These are phyloP conservation scores for Candida sp. DNA, from an alignment of 1,139 yeast genomes.

Conservation along the genomic window DNA sequence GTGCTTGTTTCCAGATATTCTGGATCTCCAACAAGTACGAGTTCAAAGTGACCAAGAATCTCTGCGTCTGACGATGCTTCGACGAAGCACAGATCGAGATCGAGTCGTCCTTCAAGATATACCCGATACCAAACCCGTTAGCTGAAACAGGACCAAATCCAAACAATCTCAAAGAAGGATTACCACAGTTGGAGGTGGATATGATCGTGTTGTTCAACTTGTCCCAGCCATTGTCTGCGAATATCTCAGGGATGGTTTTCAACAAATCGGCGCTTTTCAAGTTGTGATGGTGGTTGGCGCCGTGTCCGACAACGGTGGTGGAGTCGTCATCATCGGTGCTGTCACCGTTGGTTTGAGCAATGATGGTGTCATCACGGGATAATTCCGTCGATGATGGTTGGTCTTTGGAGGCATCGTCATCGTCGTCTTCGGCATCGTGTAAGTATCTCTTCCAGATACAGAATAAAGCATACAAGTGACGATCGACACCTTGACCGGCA, in stretches of 20 bases:
- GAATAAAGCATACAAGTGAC: slow-evolving; percentile 86
- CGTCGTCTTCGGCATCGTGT: slow-evolving; percentile 30
- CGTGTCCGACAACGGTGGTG: slow-evolving; percentile 20
- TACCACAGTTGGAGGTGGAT: slow-evolving; percentile 63
- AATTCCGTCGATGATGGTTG: slow-evolving; percentile 5
- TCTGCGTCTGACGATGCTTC: slow-evolving; percentile 86
- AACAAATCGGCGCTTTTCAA: slow-evolving; percentile 12
- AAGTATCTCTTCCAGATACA: slow-evolving; percentile 87
- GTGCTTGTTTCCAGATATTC: slow-evolving; percentile 53
- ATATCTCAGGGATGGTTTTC: slow-evolving; percentile 46
- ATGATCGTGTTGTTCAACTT: slow-evolving; percentile 59
- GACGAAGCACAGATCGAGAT: slow-evolving; percentile 88
- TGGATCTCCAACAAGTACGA: slow-evolving; percentile 68
- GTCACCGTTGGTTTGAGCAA: slow-evolving; percentile 5
- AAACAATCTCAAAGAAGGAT: slow-evolving; percentile 83
- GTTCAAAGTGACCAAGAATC: slow-evolving; percentile 78
- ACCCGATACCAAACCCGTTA: slow-evolving; percentile 92
- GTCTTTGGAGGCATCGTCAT: neutral
- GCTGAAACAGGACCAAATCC: slow-evolving; percentile 95
- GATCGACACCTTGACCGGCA: slow-evolving; percentile 84
- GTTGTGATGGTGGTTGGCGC: neutral
- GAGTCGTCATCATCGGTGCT: slow-evolving; percentile 22
- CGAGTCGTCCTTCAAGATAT: slow-evolving; percentile 85
- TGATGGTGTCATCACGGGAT: slow-evolving; percentile 9
- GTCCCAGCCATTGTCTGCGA: slow-evolving; percentile 74